Percentiles rank a stretch among this genome's conserved stretches.
These are phyloP conservation scores for Chloropicon primus DNA, from an alignment of 139 green algal genomes.

Conservation along the genomic window DNA sequence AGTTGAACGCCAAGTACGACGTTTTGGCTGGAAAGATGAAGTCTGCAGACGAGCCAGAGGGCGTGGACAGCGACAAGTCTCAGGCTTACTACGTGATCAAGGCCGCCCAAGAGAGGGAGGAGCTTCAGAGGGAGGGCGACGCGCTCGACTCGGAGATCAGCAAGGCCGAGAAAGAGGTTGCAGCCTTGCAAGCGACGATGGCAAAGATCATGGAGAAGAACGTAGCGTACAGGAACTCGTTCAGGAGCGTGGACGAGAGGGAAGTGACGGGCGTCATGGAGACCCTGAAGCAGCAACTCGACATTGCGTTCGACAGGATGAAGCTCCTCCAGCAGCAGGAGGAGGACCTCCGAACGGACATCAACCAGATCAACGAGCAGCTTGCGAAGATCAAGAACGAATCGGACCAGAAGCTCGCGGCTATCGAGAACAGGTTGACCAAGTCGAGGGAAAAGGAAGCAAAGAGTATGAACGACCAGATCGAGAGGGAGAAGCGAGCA, in stretches of 20 bases:
- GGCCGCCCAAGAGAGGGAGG: constrained; percentile 63
- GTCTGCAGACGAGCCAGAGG: constrained; percentile 8
- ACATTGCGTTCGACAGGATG: constrained; percentile 48
- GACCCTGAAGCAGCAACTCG: constrained; percentile 22
- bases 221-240: constrained; percentile 25
- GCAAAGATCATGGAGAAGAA: constrained; percentile 46
- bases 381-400: not conserved
- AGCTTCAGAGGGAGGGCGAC: constrained; percentile 49
- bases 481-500: not conserved
- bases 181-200: constrained; percentile 45
- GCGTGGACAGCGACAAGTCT: constrained; percentile 20
- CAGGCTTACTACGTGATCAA: constrained; percentile 89
- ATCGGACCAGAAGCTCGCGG: not conserved
- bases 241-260: constrained; percentile 27
- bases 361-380: constrained; percentile 9
- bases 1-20: constrained; percentile 61
- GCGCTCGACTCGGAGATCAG: constrained; percentile 43
- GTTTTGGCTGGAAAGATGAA: constrained; percentile 33
- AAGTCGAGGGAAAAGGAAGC: not conserved
- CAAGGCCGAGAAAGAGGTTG: constrained; percentile 34
- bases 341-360: constrained; percentile 10
- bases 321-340: constrained; percentile 36
- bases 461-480: not conserved
- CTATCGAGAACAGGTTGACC: not conserved
- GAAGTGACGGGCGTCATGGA: constrained; percentile 10